These are phyloP conservation scores for Symbiodinium natans DNA, from an alignment of 73 alveolate genomes.

Conservation along the genomic window DNA sequence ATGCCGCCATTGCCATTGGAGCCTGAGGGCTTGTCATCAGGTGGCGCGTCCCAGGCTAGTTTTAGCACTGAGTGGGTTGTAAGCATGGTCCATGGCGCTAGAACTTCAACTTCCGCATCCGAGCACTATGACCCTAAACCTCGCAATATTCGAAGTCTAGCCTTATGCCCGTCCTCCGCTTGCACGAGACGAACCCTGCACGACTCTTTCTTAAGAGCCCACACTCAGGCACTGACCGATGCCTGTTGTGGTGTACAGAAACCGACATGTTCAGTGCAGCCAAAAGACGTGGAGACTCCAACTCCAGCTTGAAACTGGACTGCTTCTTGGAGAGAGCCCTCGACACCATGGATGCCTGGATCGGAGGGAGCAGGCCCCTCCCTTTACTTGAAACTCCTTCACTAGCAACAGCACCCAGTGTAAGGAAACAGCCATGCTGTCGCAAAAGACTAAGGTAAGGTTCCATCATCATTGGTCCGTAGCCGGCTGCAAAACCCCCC, in stretches of 20 bases:
- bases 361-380: no score
- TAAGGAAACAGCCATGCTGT: background rate
- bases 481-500: background rate
- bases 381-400: no score
- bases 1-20: background rate
- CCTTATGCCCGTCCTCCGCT: no score
- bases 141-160: no score
- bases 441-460: background rate
- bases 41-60: background rate
- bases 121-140: no score
- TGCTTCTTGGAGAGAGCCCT: background rate
- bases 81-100: background rate
- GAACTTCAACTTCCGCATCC: background rate
- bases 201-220: no score
- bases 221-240: no score
- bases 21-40: background rate
- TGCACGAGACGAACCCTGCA: no score
- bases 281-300: no score
- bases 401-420: no score
- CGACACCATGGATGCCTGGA: background rate
- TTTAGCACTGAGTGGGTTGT: background rate
- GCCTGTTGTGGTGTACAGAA: no score
- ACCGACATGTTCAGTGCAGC: no score
- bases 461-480: background rate
- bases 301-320: constrained; percentile 1